These are phyloP conservation scores for Grosmannia clavigera DNA, from an alignment of 2,329 filamentous ascomycete species.

Conservation along the genomic window DNA sequence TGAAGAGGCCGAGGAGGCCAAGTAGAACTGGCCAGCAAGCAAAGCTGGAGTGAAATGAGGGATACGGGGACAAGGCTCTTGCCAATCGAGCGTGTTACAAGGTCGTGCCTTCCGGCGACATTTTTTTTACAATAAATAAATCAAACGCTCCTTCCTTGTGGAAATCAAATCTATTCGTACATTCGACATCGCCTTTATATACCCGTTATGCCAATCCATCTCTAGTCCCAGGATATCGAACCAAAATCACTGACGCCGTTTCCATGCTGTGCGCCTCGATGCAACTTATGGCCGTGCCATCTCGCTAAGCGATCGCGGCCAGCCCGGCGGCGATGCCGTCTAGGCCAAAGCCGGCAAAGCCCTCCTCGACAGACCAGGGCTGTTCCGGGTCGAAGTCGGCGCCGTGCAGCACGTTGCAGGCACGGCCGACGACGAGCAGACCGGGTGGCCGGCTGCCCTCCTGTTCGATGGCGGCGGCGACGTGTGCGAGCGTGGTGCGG, in stretches of 20 bases:
- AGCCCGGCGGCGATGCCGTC: slow-evolving; percentile 1
- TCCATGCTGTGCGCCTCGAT: neutral
- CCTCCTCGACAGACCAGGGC: slow-evolving; percentile 12
- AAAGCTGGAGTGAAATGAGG: too few relatives aligned
- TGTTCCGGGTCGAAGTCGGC: neutral
- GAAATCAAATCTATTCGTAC: too few relatives aligned
- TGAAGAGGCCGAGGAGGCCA: neutral
- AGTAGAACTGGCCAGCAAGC: too few relatives aligned
- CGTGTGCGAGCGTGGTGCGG: slow-evolving; percentile 67
- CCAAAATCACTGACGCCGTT: neutral
- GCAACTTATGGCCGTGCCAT: neutral
- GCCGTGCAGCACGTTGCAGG: slow-evolving; percentile 65
- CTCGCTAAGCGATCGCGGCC: neutral
- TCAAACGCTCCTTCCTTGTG: neutral
- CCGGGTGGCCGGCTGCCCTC: slow-evolving; percentile 86
- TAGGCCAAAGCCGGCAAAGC: slow-evolving; percentile 9
- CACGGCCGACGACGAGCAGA: slow-evolving; percentile 69
- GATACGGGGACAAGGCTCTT: neutral
- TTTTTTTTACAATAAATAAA: neutral
- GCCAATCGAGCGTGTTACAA: neutral
- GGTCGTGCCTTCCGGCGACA: neutral
- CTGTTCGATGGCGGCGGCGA: slow-evolving; percentile 72
- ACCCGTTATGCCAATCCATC: neutral
- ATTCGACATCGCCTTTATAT: too few relatives aligned
- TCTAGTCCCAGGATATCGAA: neutral